Base-by-base conservation (phyloP, 257 asterid genomes). In the Primulina eburnea region DNA sequence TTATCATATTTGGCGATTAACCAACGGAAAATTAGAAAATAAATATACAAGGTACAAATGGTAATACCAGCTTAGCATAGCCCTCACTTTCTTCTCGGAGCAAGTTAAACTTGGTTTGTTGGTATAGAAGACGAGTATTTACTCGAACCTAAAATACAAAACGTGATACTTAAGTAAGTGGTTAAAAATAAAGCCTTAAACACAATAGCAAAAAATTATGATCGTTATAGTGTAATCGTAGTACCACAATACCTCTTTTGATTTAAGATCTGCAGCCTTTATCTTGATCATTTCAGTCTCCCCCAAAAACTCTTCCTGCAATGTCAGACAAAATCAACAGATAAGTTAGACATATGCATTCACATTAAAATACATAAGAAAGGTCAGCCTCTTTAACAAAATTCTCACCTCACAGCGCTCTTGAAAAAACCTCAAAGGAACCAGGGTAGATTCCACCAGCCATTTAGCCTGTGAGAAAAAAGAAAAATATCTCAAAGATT, bases 21-120 rank as follows among this genome's bases (percentile, higher is more conserved):
- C 38, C 18, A 71, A 59, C 35, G 61, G 56, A 59, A 59, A 71
- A 69, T 9, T 38, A 62, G 40, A n/a, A 66, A 69, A 57, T 29
- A 73, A 72, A 56, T 59, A 62, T 17, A 67, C 40, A 38, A 29
- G 63, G 68, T 10, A 55, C 40, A 53, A 28, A 34, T 30, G 59
- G 35, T 40, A 10, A 58, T 90, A 94, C 99, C 99, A 94, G 92
- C 78, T 94, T 94, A 63, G 99, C 97, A 79, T 91, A 94, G 73
- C 99, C 99, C 77, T 94, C 99, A 37, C 97, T 94, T 84, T 94
- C 99, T 84, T 94, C 99, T 61, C 97, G 89, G 55, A 94, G 97
- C 82, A 94, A 91, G 78, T 94, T 94, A 74, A 94, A 94, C 74
- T 94, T 94, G 47, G 99, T 94, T 85, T 94, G 99, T 77, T 94